Evolutionary conservation across 352 stramenopile genomes (phyloP).

Genomic region (Globisporangium rhizosaccharum): DNA sequence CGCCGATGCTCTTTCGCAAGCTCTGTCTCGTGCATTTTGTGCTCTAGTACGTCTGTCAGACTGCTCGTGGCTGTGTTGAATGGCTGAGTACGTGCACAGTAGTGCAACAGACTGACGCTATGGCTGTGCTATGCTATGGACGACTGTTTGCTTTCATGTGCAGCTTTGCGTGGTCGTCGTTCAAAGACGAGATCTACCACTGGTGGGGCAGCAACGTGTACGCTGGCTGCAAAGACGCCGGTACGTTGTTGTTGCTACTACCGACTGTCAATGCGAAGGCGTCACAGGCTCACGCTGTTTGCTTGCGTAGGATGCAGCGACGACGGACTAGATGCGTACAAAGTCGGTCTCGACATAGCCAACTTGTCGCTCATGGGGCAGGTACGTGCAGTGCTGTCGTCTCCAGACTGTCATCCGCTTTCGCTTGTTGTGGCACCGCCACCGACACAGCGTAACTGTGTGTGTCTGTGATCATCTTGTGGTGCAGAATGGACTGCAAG

Average conservation of each 20-base stretch:
- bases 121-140: background rate
- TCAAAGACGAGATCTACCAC: conserved; percentile 64
- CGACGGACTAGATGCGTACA: conserved; percentile 31
- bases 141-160: background rate
- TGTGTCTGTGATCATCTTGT: background rate
- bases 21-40: conserved; percentile 69
- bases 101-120: background rate
- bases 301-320: conserved; percentile 29
- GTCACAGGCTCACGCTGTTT: background rate
- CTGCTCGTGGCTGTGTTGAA: background rate
- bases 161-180: conserved; percentile 70
- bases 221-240: conserved; percentile 47
- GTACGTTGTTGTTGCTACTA: conserved; percentile 7
- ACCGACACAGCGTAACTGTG: background rate
- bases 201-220: conserved; percentile 77
- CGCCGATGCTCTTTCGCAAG: conserved; percentile 57
- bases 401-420: background rate
- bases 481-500: conserved; percentile 51
- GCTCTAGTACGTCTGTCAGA: conserved; percentile 31
- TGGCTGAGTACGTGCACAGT: background rate
- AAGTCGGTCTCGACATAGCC: conserved; percentile 48
- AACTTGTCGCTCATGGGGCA: conserved; percentile 52
- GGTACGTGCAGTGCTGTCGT: conserved; percentile 13
- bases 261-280: background rate
- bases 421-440: background rate